A percentile compares a stretch with the other conserved stretches of the same genome.
Conservation (phyloP, 1,284 basidiomycete genomes). For the Erythrobasidium hasegawianum region DNA sequence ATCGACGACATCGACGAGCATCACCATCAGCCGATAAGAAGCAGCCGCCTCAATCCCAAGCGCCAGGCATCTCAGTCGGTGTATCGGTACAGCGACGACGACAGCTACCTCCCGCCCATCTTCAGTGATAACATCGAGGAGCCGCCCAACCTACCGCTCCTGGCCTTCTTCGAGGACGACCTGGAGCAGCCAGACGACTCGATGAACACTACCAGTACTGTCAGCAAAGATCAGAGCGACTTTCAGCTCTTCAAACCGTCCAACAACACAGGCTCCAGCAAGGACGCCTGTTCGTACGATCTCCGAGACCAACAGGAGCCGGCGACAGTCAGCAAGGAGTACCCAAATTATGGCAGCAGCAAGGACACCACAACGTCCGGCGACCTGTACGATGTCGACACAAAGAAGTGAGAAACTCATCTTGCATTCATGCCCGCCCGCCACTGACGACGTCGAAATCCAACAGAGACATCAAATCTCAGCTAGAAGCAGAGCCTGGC, state of each 20-base stretch:
- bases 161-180: background rate
- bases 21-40: background rate
- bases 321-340: conserved; percentile 23
- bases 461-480: background rate
- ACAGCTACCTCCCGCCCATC: background rate
- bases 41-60: background rate
- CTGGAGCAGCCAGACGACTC: too few relatives aligned
- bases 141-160: background rate
- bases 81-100: background rate
- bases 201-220: background rate
- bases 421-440: too few relatives aligned
- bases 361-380: background rate
- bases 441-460: background rate
- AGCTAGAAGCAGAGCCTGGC: conserved; percentile 13
- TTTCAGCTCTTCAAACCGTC: background rate
- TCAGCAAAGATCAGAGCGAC: background rate
- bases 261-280: conserved; percentile 2
- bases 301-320: conserved; percentile 26
- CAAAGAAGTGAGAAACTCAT: background rate
- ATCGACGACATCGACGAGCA: conserved; percentile 6
- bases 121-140: background rate
- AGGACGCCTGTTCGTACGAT: conserved; percentile 32
- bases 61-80: conserved; percentile 2
- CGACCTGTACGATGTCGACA: background rate
- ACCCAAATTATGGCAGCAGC: conserved; percentile 4